Evolutionary conservation across 2,329 filamentous ascomycete genomes (phyloP), one percentile per base, ranked within the genome.

Genomic region (Diaporthe capsici): DNA sequence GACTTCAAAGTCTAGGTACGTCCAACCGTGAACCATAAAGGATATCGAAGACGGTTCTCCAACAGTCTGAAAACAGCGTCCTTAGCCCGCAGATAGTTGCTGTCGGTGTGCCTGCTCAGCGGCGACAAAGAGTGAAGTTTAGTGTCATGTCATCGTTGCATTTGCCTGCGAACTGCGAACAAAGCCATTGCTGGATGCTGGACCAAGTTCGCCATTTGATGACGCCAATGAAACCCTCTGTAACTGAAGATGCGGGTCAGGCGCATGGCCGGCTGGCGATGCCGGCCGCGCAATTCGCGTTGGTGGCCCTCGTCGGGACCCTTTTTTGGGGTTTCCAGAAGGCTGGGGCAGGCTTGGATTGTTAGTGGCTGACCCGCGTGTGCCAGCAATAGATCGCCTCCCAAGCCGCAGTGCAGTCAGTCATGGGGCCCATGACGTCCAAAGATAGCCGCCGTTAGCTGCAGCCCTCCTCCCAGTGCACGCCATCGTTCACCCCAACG

Each of bases 401-500:
- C 22, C 34, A 68, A 39, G 4, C 63, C 47, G 65, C 49, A 17
- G 47, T 53, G 8, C 47, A 25, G 20, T 2, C 47, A 39, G 65
- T 70, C 65, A 70, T 70, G 65, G 47, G 31, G 65, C 28, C 63
- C 71, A 74, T 76, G 75, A 76, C 75, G 75, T 76, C 71, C 71
- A 71, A 76, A 76, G 71, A 65, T 74, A 74, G 72, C 75, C 75
- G 75, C 75, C 57, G 63, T 71, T 76, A 51, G 71, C 74, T 55
- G 25, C 3, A 42, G 22, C 4, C 31, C 12, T 2, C 65, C 34
- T 22, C 15, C 28, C 28, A 28, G 31, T 39, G 60, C 28, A 70
- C 58, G 25, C 47, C 63, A 68, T 63, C 63, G 34, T 47, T 25
- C 44, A 34, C 34, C 37, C 34, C n/a, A 42, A 39, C 65, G 47